Evolutionary conservation across 768 basidiomycete species (phyloP).

Genomic region (Chlorophyllum brunneum): DNA sequence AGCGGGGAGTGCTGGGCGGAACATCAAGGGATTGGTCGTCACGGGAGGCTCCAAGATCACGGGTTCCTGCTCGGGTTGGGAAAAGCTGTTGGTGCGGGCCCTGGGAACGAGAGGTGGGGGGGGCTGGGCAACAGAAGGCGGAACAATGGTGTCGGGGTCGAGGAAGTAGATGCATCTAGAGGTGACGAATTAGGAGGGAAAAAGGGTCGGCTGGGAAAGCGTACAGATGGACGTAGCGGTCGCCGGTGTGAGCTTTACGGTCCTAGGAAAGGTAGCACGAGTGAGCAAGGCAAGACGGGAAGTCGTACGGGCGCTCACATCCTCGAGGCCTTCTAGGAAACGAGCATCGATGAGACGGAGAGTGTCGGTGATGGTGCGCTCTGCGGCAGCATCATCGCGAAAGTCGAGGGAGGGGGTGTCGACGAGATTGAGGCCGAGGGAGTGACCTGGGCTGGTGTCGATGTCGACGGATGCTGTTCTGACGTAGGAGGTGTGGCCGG

Average conservation of each 20-base stretch:
- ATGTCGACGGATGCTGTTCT: conserved; percentile 70
- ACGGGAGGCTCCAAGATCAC: conserved; percentile 80
- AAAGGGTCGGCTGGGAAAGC: conserved; percentile 24
- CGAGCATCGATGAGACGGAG: conserved; percentile 69
- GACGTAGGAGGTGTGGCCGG: conserved; percentile 68
- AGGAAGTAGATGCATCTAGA: conserved; percentile 82
- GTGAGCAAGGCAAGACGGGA: conserved; percentile 16
- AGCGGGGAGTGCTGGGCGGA: conserved; percentile 62
- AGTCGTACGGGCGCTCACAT: conserved; percentile 50
- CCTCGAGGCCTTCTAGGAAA: conserved; percentile 70
- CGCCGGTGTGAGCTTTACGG: conserved; percentile 63
- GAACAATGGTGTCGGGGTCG: conserved; percentile 79
- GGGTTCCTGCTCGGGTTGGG: conserved; percentile 67
- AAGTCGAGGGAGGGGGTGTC: conserved; percentile 84
- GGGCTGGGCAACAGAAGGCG: conserved; percentile 62
- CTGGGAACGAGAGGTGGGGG: conserved; percentile 67
- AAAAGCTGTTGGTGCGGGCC: conserved; percentile 66
- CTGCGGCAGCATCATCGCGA: conserved; percentile 57
- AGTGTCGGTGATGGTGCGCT: conserved; percentile 63
- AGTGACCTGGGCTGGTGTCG: conserved; percentile 49
- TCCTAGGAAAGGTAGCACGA: conserved; percentile 43
- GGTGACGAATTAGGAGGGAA: not conserved
- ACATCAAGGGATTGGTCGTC: conserved; percentile 65
- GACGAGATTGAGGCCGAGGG: conserved; percentile 65
- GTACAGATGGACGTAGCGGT: conserved; percentile 81